These are phyloP conservation scores for Alternaria sp. DNA, from an alignment of 2,329 filamentous ascomycete species.

Conservation along the genomic window DNA sequence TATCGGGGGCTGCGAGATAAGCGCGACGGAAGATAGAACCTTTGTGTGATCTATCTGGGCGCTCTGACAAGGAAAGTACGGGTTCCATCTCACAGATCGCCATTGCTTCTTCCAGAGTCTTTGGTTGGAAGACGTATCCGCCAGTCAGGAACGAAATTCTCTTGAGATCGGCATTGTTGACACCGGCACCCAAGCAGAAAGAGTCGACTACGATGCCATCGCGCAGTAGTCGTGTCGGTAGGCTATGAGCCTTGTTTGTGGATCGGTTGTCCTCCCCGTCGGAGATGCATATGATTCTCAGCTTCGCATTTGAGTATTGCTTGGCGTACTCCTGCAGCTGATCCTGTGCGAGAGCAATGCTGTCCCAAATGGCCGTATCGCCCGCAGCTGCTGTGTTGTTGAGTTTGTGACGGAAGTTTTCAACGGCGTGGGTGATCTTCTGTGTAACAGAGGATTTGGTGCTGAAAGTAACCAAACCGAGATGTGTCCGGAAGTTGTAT, in stretches of 20 bases:
- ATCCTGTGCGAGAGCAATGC: background rate
- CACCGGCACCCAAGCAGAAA: conserved; percentile 38
- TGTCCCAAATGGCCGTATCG: background rate
- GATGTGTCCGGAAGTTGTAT: background rate
- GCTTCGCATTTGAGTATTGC: background rate
- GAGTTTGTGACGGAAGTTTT: background rate
- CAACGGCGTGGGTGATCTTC: background rate
- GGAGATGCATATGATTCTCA: background rate
- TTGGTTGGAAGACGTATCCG: conserved; percentile 47
- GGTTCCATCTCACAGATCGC: background rate
- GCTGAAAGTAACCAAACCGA: background rate
- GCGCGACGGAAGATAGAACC: too few species aligned
- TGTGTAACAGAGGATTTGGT: background rate
- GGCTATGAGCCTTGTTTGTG: conserved; percentile 17
- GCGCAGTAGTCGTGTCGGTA: conserved; percentile 30
- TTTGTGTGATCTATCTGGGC: conserved; percentile 19
- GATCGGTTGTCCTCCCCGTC: background rate
- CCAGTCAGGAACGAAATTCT: conserved; percentile 41
- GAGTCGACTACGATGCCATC: conserved; percentile 45
- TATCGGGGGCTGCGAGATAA: conserved; percentile 1
- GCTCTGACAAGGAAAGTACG: conserved; percentile 13
- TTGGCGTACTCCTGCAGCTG: background rate
- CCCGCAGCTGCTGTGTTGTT: background rate
- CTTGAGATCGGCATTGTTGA: conserved; percentile 31
- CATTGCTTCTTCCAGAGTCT: conserved; percentile 31